Conservation (phyloP, 75 land plant genomes). For the Isoetes taiwanensis region DNA sequence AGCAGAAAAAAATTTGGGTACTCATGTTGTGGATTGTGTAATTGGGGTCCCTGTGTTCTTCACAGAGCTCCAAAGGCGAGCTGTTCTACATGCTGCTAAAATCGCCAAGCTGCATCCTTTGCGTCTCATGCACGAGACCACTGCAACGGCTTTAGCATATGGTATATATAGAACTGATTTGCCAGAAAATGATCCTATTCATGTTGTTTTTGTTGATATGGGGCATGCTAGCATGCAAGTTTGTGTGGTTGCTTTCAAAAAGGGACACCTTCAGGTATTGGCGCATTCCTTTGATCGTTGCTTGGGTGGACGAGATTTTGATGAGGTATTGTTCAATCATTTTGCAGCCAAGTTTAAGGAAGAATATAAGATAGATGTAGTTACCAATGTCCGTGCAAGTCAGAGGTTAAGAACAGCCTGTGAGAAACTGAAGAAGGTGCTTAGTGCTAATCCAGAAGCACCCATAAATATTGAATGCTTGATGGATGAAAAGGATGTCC, state of each 20-base stretch:
- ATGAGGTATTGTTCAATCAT: slow-evolving; percentile 36
- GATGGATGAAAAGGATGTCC: slow-evolving; percentile 56
- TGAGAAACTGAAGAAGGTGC: slow-evolving; percentile 46
- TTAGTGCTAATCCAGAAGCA: slow-evolving; percentile 49
- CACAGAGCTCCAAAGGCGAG: slow-evolving; percentile 43
- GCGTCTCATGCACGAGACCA: slow-evolving; percentile 48
- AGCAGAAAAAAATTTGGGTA: slow-evolving; percentile 37
- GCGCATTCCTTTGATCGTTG: slow-evolving; percentile 33
- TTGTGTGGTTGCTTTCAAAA: slow-evolving; percentile 39
- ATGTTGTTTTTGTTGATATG: slow-evolving; percentile 58
- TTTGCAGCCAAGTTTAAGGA: slow-evolving; percentile 32
- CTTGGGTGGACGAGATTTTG: slow-evolving; percentile 47
- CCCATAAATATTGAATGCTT: slow-evolving; percentile 42
- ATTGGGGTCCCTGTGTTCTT: slow-evolving; percentile 50
- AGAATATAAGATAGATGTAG: slow-evolving; percentile 41
- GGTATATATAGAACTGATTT: slow-evolving; percentile 59
- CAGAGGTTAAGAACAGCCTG: slow-evolving; percentile 34
- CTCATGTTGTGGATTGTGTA: slow-evolving; percentile 39
- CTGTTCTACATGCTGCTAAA: slow-evolving; percentile 39
- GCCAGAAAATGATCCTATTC: slow-evolving; percentile 23
- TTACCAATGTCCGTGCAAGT: slow-evolving; percentile 27
- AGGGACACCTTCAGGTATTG: slow-evolving; percentile 36
- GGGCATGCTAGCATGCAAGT: slow-evolving; percentile 63
- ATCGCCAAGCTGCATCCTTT: slow-evolving; percentile 55
- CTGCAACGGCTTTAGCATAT: slow-evolving; percentile 57